phyloP scores from a whole-genome alignment of 805 yeast genomes.

The Candida ipomoeae region DNA sequence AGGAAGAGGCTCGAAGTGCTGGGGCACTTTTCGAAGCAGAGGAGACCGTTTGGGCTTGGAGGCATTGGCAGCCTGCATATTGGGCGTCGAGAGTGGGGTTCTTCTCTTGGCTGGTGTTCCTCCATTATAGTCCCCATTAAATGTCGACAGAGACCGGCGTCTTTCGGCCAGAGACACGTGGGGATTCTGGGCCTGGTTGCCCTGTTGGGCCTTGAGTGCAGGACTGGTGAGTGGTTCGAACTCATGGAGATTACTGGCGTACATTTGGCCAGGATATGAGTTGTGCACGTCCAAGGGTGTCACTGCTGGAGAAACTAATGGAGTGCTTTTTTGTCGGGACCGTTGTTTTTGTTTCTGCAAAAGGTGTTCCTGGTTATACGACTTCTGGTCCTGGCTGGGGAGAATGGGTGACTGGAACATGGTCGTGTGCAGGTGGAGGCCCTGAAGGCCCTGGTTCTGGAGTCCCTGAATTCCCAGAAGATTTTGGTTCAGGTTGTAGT shows the following conservation, averaged over 20 bases:
- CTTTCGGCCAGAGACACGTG: constrained; percentile 17
- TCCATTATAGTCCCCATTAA: constrained; percentile 23
- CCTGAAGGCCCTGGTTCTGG: no score
- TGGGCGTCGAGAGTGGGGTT: constrained; percentile 45
- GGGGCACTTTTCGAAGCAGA: constrained; percentile 17
- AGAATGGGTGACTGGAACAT: constrained; percentile 31
- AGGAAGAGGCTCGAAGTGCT: constrained; percentile 19
- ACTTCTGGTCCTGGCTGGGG: constrained; percentile 40
- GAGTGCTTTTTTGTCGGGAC: constrained; percentile 40
- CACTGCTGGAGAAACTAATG: constrained; percentile 71
- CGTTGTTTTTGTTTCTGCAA: constrained; percentile 29
- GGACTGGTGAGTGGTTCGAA: constrained; percentile 64
- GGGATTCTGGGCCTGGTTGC: not conserved
- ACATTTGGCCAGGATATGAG: constrained; percentile 16
- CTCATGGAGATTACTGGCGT: constrained; percentile 19
- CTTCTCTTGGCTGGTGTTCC: constrained; percentile 28
- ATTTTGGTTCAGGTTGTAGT: no score
- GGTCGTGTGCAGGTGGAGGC: not conserved
- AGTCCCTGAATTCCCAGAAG: no score
- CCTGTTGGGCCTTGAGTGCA: constrained; percentile 49
- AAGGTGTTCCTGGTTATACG: constrained; percentile 40
- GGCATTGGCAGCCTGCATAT: constrained; percentile 23
- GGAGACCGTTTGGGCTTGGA: constrained; percentile 35
- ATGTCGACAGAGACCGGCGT: constrained; percentile 31
- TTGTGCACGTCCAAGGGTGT: constrained; percentile 51